Base-by-base conservation (phyloP, 1,284 basidiomycete species). In the Cutaneotrichosporon dermatis region DNA sequence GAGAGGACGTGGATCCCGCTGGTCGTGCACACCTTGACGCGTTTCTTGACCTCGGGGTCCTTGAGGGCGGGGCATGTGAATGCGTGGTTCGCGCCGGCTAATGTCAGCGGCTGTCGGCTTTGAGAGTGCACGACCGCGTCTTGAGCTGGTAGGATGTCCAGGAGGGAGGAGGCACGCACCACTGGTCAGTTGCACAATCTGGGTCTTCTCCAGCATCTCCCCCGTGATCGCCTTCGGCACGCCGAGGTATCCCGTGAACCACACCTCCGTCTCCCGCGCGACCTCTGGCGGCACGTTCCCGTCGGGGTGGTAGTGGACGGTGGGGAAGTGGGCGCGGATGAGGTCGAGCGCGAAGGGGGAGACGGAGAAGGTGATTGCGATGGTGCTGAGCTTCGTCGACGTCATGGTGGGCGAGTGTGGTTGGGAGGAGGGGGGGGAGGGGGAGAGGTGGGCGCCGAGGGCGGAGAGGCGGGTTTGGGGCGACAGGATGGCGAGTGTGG, bases 1-100 rank as follows among this genome's bases (percentile, higher is more conserved):
- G 65, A 67, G 44, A 69, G 59, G 8, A 66, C 67, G 60, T 78
- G 76, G 35, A 77, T 74, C 33, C 76, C 76, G 6, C 69, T 72
- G 0, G 74, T 66, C 13, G 61, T 63, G 56, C 67, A 74, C 35
- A 76, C 61, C 1, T 58, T 50, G 45, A 76, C 65, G 55, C 69
- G 68, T 51, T 71, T 60, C 46, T 57, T 54, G 6, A 59, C 69
- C 54, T 66, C 60, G 15, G 59, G 43, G 16, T 58, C 55, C 25
- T 64, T 54, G 49, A 74, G 61, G 9, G 67, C 64, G 1, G 67
- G 67, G 45, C 55, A 56, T 15, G 63, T 49, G 6, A 74, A 50
- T 0, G 70, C 74, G 34, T 52, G 51, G 57, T 75, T 73, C 2
- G 72, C 75, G 12, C 75, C 75, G 52, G 72, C 72, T 72, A n/a